These are phyloP conservation scores for Apiospora kogelbergensis DNA, from an alignment of 2,329 filamentous ascomycete species.

Conservation along the genomic window DNA sequence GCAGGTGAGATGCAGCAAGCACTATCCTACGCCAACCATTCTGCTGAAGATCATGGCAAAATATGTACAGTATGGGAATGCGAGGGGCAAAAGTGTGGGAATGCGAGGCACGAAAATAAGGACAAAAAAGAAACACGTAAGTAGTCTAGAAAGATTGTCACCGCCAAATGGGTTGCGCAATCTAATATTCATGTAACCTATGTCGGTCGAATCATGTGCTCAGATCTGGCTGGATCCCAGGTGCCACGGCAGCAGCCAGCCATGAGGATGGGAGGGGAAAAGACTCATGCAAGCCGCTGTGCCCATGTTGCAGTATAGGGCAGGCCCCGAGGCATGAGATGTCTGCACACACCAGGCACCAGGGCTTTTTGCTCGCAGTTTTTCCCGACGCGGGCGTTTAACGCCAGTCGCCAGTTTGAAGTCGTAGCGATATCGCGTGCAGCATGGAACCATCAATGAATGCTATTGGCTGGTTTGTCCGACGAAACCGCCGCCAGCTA, in stretches of 20 bases:
- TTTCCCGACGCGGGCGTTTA: neutral
- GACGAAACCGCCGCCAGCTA: neutral
- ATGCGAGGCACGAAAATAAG: neutral
- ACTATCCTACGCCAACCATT: neutral
- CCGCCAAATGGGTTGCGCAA: neutral
- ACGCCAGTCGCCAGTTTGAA: neutral
- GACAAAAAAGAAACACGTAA: neutral
- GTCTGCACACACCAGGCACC: neutral
- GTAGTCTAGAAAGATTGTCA: neutral
- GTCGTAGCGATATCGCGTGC: neutral
- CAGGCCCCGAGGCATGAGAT: neutral
- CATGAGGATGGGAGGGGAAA: neutral
- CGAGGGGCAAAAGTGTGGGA: conserved; percentile 2
- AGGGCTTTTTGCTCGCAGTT: neutral
- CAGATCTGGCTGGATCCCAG: neutral
- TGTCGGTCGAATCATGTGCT: neutral
- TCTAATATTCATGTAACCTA: neutral
- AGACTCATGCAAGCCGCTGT: neutral
- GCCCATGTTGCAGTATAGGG: neutral
- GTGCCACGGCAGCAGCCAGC: neutral
- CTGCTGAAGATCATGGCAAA: neutral
- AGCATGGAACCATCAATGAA: neutral
- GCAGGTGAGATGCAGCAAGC: neutral
- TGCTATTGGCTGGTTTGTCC: neutral
- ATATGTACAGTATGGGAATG: neutral